Evolutionary conservation across 2,329 filamentous ascomycete species (phyloP).

Genomic region (Ambrosiella xylebori): DNA sequence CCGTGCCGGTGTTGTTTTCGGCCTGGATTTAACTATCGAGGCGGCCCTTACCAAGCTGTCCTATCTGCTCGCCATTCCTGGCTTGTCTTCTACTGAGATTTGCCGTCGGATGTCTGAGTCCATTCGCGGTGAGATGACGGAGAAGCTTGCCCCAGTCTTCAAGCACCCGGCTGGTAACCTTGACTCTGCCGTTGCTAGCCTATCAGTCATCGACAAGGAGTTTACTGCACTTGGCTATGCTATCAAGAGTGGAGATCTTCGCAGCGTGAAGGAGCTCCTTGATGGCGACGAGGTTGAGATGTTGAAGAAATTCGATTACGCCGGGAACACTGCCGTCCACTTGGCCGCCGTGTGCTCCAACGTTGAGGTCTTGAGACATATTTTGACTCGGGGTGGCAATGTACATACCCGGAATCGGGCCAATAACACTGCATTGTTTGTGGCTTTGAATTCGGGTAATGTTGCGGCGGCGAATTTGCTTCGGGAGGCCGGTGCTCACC

Average conservation of each 20-base stretch:
- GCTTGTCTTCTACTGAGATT: constrained; percentile 47
- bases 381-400: constrained; percentile 45
- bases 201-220: constrained; percentile 40
- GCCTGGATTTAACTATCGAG: constrained; percentile 76
- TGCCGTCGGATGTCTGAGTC: constrained; percentile 54
- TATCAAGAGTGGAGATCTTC: constrained; percentile 53
- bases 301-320: constrained; percentile 62
- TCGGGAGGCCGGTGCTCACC: constrained; percentile 39
- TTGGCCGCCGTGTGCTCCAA: constrained; percentile 39
- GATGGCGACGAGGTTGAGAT: constrained; percentile 47
- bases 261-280: constrained; percentile 48
- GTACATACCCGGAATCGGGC: constrained; percentile 49
- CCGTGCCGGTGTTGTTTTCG: constrained; percentile 72
- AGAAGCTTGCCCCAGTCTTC: constrained; percentile 55
- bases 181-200: constrained; percentile 25
- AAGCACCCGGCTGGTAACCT: constrained; percentile 48
- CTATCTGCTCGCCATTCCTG: constrained; percentile 57
- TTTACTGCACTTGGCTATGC: constrained; percentile 67
- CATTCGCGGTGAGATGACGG: constrained; percentile 72
- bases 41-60: constrained; percentile 82
- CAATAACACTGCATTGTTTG: constrained; percentile 47
- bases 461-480: constrained; percentile 36
- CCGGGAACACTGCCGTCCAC: constrained; percentile 55
- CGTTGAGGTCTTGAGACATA: constrained; percentile 36
- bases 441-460: constrained; percentile 42